Conservation (phyloP, 179 eudicot genomes). For the Silene noctiflora region DNA sequence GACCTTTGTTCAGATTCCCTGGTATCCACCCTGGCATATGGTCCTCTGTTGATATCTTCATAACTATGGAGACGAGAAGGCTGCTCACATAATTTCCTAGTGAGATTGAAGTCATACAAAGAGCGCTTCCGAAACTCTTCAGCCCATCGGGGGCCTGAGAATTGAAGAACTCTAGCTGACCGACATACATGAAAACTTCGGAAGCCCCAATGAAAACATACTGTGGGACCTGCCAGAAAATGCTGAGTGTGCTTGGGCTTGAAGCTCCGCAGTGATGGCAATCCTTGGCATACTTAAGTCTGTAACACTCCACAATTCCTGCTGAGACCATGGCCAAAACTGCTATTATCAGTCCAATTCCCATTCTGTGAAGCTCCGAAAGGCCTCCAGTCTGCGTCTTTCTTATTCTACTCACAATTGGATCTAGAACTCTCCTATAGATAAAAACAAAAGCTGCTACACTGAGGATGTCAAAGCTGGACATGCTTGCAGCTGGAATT, state of each 20-base stretch:
- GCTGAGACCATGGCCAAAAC: slow-evolving; percentile 67
- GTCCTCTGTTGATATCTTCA: slow-evolving; percentile 59
- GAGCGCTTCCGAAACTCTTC: slow-evolving; percentile 77
- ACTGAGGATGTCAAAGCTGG: slow-evolving; percentile 71
- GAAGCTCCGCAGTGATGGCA: slow-evolving; percentile 34
- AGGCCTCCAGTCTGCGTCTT: slow-evolving; percentile 45
- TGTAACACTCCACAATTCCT: slow-evolving; percentile 64
- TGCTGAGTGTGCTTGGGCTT: slow-evolving; percentile 58
- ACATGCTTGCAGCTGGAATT: slow-evolving; percentile 88
- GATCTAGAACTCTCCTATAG: slow-evolving; percentile 55
- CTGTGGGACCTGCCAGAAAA: slow-evolving; percentile 88
- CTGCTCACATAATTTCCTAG: slow-evolving; percentile 73
- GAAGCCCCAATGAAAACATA: slow-evolving; percentile 71
- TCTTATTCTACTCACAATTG: slow-evolving; percentile 46
- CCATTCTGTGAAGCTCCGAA: slow-evolving; percentile 82
- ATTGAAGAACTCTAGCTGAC: slow-evolving; percentile 74
- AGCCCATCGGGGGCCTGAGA: slow-evolving; percentile 82
- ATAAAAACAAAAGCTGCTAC: slow-evolving; percentile 56
- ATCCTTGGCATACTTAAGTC: slow-evolving; percentile 54
- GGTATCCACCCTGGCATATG: slow-evolving; percentile 85
- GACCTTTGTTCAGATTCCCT: slow-evolving; percentile 65
- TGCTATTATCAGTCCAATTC: slow-evolving; percentile 67
- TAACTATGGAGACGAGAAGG: slow-evolving; percentile 56
- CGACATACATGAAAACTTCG: slow-evolving; percentile 83
- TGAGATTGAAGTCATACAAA: slow-evolving; percentile 83